Conservation (phyloP, 2,329 filamentous ascomycete genomes). For the Coniochaeta hoffmannii region DNA sequence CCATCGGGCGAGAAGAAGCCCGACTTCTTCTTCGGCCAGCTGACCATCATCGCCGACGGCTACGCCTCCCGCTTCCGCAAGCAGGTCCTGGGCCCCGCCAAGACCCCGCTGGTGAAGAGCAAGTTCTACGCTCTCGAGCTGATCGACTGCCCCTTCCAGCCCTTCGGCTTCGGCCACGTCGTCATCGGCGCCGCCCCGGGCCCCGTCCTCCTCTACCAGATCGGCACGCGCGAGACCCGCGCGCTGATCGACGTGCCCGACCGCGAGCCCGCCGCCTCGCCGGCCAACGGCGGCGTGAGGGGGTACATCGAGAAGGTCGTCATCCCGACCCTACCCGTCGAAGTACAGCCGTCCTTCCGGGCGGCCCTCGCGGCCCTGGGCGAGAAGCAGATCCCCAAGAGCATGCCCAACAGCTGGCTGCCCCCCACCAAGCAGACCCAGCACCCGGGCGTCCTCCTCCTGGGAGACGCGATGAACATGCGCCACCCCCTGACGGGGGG, state of each 20-base stretch:
- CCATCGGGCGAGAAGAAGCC: slow-evolving; percentile 44
- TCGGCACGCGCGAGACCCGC: slow-evolving; percentile 88
- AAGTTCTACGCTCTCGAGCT: slow-evolving; percentile 94
- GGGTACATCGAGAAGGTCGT: slow-evolving; percentile 72
- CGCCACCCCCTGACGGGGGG: slow-evolving; percentile 95
- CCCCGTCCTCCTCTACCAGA: slow-evolving; percentile 91
- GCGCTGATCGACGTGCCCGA: slow-evolving; percentile 83
- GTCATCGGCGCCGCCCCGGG: slow-evolving; percentile 62
- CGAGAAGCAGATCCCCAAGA: slow-evolving; percentile 64
- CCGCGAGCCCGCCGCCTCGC: slow-evolving; percentile 63
- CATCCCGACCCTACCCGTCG: slow-evolving; percentile 66
- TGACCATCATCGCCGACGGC: slow-evolving; percentile 88
- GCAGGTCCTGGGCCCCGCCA: slow-evolving; percentile 50
- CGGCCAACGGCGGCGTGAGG: slow-evolving; percentile 73
- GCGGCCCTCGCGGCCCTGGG: slow-evolving; percentile 77
- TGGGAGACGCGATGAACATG: slow-evolving; percentile 98
- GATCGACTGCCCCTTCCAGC: slow-evolving; percentile 75
- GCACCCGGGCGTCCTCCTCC: slow-evolving; percentile 65
- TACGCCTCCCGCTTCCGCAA: slow-evolving; percentile 91
- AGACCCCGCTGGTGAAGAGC: slow-evolving; percentile 63
- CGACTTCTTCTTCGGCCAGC: slow-evolving; percentile 79
- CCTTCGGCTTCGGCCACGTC: slow-evolving; percentile 75
- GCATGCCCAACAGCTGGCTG: slow-evolving; percentile 95
- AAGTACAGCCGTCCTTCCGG: slow-evolving; percentile 65
- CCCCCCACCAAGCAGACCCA: slow-evolving; percentile 58